phyloP scores from a whole-genome alignment of 441 rosid species.

The Populus hybrid region DNA sequence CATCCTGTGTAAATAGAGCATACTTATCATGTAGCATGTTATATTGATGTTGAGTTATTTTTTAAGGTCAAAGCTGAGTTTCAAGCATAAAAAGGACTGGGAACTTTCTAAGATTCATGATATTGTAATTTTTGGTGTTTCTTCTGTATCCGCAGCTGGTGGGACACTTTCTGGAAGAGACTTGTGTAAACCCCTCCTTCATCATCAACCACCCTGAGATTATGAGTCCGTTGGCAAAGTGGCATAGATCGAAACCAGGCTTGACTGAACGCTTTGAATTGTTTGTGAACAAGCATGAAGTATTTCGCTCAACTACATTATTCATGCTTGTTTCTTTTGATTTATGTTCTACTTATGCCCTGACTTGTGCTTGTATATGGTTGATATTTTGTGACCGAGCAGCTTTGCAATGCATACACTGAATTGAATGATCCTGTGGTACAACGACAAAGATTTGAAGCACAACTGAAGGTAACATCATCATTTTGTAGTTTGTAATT shows the following conservation, averaged over 20 bases:
- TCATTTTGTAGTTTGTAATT: neutral
- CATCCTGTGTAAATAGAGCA: neutral
- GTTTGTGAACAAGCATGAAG: conserved; percentile 83
- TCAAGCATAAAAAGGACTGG: neutral
- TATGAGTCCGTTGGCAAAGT: conserved; percentile 93
- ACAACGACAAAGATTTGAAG: conserved; percentile 78
- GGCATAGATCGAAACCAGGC: conserved; percentile 68
- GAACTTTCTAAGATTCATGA: neutral
- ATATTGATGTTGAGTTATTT: neutral
- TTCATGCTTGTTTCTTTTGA: neutral
- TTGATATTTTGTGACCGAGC: conserved; percentile 4
- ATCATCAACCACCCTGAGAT: conserved; percentile 91
- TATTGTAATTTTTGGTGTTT: neutral
- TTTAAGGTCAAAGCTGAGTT: neutral
- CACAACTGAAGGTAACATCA: conserved; percentile 70
- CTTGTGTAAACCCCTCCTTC: conserved; percentile 79
- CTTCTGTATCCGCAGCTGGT: conserved; percentile 53
- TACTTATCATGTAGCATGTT: neutral
- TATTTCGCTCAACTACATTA: conserved; percentile 21
- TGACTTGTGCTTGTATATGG: neutral
- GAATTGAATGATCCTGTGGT: conserved; percentile 88
- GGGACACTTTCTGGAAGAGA: conserved; percentile 83
- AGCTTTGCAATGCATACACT: conserved; percentile 91
- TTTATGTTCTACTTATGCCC: neutral
- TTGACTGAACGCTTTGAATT: conserved; percentile 84